A percentile compares a stretch with the other conserved stretches of the same genome.
phyloP scores from a whole-genome alignment of 805 yeast genomes.

The Saturnispora hagleri region DNA sequence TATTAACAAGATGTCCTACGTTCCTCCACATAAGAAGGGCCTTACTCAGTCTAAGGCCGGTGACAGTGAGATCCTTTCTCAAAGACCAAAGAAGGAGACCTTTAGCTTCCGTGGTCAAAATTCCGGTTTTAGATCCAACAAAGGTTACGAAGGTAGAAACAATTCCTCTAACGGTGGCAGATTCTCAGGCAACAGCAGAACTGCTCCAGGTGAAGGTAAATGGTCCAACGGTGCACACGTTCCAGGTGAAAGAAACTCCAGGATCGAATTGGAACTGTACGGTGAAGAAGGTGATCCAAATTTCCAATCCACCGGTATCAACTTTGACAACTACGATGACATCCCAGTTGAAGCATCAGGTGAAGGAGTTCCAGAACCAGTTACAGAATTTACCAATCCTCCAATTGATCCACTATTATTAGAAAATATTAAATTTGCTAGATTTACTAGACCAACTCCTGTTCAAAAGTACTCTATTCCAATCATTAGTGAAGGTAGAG shows the following conservation, averaged over 20 bases:
- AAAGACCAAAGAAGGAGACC: constrained; percentile 16
- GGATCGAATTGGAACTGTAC: constrained; percentile 69
- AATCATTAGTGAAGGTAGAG: constrained; percentile 57
- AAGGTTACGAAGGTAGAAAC: constrained; percentile 21
- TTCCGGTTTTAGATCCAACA: constrained; percentile 21
- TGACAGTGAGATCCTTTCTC: constrained; percentile 3
- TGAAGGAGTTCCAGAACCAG: constrained; percentile 88
- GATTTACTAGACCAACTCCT: constrained; percentile 95
- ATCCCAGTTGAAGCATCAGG: constrained; percentile 98
- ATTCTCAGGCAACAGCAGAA: constrained; percentile 24
- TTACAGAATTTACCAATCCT: constrained; percentile 78
- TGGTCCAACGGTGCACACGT: constrained; percentile 84
- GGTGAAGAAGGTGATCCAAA: constrained; percentile 69
- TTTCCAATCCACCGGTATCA: constrained; percentile 92
- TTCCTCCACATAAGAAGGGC: constrained; percentile 42
- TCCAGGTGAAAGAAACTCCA: constrained; percentile 66
- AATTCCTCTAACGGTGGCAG: constrained; percentile 25
- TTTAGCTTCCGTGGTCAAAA: constrained; percentile 27
- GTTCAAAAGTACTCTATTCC: constrained; percentile 91
- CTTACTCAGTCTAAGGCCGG: constrained; percentile 11
- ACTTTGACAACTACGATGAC: constrained; percentile 97
- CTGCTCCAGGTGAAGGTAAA: constrained; percentile 59
- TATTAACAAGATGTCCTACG: constrained; percentile 29
- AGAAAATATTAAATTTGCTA: constrained; percentile 77
- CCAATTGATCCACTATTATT: constrained; percentile 83